A percentile compares a stretch with the other conserved stretches of the same genome.
Evolutionary conservation across 78 protist genomes (phyloP).

Genomic region (Bodo saltans): DNA sequence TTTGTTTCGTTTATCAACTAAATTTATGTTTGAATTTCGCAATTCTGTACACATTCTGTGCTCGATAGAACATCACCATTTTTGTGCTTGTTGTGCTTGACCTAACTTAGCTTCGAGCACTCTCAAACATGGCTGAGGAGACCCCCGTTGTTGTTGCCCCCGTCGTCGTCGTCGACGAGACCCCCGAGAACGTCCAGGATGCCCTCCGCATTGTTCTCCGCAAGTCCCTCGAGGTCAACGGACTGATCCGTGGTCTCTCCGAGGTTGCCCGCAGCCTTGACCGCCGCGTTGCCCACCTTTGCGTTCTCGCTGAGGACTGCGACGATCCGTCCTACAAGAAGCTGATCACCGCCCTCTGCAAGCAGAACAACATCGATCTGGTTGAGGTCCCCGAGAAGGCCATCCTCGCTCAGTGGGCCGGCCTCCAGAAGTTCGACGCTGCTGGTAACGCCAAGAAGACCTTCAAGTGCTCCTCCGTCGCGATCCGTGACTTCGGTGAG

Average conservation of each 20-base stretch:
- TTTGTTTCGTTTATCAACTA: no score
- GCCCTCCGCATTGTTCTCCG: not conserved
- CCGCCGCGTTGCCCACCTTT: conserved; percentile 10
- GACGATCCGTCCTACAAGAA: conserved; percentile 2
- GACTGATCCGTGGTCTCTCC: conserved; percentile 10
- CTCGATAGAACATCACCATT: no score
- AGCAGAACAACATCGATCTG: conserved; percentile 14
- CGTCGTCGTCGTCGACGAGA: not conserved
- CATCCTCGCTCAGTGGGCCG: conserved; percentile 4
- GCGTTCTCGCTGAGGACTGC: conserved; percentile 32
- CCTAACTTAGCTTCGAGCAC: no score
- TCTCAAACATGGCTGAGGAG: no score
- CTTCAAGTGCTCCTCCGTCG: conserved; percentile 25
- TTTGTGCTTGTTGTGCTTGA: no score
- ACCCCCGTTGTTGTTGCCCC: no score
- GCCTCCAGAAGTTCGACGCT: conserved; percentile 5
- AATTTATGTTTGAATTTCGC: no score
- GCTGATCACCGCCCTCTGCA: conserved; percentile 19
- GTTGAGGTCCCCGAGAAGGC: not conserved
- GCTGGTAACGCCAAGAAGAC: conserved; percentile 6
- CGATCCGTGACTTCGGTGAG: conserved; percentile 9
- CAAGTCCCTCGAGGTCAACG: conserved; percentile 5
- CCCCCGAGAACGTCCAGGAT: not conserved
- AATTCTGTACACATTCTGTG: no score
- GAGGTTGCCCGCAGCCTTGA: conserved; percentile 13